Evolutionary conservation across 2,329 filamentous ascomycete species (phyloP).

Genomic region (Triangularia verruculosa): DNA sequence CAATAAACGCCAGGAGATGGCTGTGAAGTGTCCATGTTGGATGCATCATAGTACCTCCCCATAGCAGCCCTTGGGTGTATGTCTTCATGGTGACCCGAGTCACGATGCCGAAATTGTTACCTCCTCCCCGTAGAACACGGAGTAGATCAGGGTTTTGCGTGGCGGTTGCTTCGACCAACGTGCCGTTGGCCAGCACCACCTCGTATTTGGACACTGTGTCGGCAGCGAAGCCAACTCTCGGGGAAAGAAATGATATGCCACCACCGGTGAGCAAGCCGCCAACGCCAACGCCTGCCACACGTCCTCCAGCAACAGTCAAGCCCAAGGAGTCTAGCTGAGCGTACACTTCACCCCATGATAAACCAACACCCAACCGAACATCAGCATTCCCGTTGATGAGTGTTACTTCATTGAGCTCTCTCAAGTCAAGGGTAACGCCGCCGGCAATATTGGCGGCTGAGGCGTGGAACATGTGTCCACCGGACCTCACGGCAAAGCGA

Average conservation of each 20-base stretch:
- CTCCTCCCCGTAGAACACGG: slow-evolving; percentile 41
- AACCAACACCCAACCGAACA: slow-evolving; percentile 36
- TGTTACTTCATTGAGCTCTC: slow-evolving; percentile 32
- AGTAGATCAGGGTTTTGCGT: slow-evolving; percentile 21
- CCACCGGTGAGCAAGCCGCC: slow-evolving; percentile 30
- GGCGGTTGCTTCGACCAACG: slow-evolving; percentile 38
- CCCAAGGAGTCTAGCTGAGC: slow-evolving; percentile 27
- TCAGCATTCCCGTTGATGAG: slow-evolving; percentile 31
- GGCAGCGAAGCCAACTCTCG: slow-evolving; percentile 36
- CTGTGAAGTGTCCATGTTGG: not conserved
- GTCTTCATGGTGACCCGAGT: slow-evolving; percentile 26
- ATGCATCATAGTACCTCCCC: not conserved
- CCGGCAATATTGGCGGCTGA: slow-evolving; percentile 35
- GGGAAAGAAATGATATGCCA: slow-evolving; percentile 27
- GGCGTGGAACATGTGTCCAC: slow-evolving; percentile 36
- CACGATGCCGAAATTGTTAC: slow-evolving; percentile 41
- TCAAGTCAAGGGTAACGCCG: slow-evolving; percentile 39
- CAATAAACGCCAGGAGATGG: not conserved
- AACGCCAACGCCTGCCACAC: slow-evolving; percentile 28
- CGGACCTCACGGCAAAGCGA: slow-evolving; percentile 36
- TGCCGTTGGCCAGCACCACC: slow-evolving; percentile 41
- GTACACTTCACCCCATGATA: slow-evolving; percentile 39
- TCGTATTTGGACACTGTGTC: slow-evolving; percentile 40
- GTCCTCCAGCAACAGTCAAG: slow-evolving; percentile 26
- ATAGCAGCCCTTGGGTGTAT: not conserved